These are phyloP conservation scores for Xanthoconium stramineum DNA, from an alignment of 768 basidiomycete species.

Conservation along the genomic window DNA sequence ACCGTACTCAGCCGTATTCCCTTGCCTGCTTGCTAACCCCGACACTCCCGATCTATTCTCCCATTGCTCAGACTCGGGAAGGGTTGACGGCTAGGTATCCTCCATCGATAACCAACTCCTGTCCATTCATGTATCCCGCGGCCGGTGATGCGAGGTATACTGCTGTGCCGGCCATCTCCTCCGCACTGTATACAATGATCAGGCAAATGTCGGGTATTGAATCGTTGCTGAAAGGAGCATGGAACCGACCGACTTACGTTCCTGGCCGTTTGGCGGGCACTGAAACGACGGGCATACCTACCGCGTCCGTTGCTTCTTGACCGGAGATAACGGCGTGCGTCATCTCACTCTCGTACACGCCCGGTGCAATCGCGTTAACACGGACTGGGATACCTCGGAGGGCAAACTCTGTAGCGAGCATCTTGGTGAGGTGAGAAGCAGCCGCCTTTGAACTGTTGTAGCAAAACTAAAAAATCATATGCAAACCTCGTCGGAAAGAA, in stretches of 20 bases:
- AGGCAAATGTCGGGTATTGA: not conserved
- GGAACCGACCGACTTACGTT: slow-evolving; percentile 47
- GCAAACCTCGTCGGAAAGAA: not conserved
- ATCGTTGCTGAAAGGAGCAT: not conserved
- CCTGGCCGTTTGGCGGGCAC: slow-evolving; percentile 64
- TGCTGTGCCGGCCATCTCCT: slow-evolving; percentile 75
- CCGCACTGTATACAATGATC: slow-evolving; percentile 40
- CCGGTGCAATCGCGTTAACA: slow-evolving; percentile 72
- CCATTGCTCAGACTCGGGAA: slow-evolving; percentile 34
- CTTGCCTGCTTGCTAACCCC: not conserved
- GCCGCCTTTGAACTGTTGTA: slow-evolving; percentile 84
- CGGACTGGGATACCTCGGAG: slow-evolving; percentile 66
- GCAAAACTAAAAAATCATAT: slow-evolving; percentile 53
- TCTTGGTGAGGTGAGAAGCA: slow-evolving; percentile 69
- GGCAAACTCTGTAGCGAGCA: slow-evolving; percentile 74
- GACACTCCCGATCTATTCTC: not conserved
- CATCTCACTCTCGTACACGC: slow-evolving; percentile 77
- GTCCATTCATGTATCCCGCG: slow-evolving; percentile 73
- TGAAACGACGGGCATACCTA: slow-evolving; percentile 58
- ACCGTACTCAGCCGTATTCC: not conserved
- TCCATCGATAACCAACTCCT: slow-evolving; percentile 76
- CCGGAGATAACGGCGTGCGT: slow-evolving; percentile 50
- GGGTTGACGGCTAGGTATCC: slow-evolving; percentile 76
- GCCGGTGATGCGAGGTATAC: slow-evolving; percentile 73
- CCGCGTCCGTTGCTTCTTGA: slow-evolving; percentile 44